Evolutionary conservation across 2,329 filamentous ascomycete genomes (phyloP), one percentile per base, ranked within the genome.

Genomic region (Botrytis cinerea): DNA sequence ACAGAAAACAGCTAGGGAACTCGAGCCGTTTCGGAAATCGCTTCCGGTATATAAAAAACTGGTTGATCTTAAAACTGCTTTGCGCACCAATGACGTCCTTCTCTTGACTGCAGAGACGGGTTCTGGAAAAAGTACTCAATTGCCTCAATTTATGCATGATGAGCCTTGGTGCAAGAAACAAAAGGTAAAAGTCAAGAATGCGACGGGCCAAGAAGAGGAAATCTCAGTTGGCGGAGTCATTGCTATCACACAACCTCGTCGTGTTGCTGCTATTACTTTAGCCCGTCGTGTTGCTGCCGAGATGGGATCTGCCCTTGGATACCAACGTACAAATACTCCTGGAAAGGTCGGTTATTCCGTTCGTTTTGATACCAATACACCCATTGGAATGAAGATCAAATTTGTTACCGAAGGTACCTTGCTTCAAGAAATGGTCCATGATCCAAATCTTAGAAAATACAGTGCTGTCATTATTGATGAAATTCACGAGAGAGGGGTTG

Each of bases 341-440:
- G 72, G 72, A 45, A 88, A 2, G 80, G 95, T 99, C 18, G 96
- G 96, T 59, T 99, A 98, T 81, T 95, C 93, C 6, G 95, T 99
- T 48, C 92, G 96, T 73, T 99, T 99, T 79, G 96, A 99, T 78
- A 93, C 95, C 74, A 91, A 92, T 20, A 89, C 93, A 0, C 93
- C 93, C n/a, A 89, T 89, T 32, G 91, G 90, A n/a, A 93, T 93
- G 6, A 91, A 88, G 79, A 92, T 99, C 83, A 98, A 98, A 80
- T 99, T 94, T 79, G 84, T 99, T 76, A 99, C 96, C 0, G 97
- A 99, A 82, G 96, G 96, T 79, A 98, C 97, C 91, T 86, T 99
- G 70, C 86, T 99, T 22, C 95, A 98, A 81, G 97, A 99, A 82
- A 91, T 99, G 82, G 83, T 99, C 74, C 88, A 92, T 71, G 96